Conservation (phyloP, 169 alveolate species). For the Plasmodium blacklocki region DNA sequence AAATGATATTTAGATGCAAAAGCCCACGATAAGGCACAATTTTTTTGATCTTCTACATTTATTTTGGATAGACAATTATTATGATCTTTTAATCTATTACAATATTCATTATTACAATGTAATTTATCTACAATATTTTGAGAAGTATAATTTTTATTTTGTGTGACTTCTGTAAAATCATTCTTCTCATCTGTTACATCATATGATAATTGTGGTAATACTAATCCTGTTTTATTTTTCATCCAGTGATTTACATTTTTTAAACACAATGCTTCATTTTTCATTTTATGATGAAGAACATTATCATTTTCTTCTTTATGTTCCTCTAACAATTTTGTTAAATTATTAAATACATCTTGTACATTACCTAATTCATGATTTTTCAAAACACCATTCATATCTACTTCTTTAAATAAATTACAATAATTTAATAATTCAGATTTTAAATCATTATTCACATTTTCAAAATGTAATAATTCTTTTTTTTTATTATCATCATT, state of each 20-base stretch:
- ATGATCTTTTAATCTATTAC: slow-evolving; percentile 46
- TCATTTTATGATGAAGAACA: neutral
- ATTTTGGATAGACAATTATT: slow-evolving; percentile 38
- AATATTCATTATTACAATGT: slow-evolving; percentile 40
- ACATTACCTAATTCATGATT: neutral
- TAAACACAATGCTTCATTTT: neutral
- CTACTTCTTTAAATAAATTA: neutral
- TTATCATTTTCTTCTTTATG: neutral
- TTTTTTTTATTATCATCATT: neutral
- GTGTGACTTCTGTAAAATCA: neutral
- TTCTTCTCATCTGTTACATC: neutral
- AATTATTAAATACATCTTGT: neutral
- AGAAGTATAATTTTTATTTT: neutral
- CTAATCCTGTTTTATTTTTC: neutral
- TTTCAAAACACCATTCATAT: neutral
- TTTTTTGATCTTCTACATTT: slow-evolving; percentile 49
- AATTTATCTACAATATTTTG: neutral
- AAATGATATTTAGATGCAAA: slow-evolving; percentile 75
- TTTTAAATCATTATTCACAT: neutral
- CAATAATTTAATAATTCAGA: neutral
- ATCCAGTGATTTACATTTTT: neutral
- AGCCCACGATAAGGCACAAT: slow-evolving; percentile 74
- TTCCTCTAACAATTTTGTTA: neutral
- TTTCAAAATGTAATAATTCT: neutral
- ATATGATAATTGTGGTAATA: neutral